Evolutionary conservation across 345 rosid genomes (phyloP), one percentile per base, ranked within the genome.

Genomic region (Sapria himalayana): DNA sequence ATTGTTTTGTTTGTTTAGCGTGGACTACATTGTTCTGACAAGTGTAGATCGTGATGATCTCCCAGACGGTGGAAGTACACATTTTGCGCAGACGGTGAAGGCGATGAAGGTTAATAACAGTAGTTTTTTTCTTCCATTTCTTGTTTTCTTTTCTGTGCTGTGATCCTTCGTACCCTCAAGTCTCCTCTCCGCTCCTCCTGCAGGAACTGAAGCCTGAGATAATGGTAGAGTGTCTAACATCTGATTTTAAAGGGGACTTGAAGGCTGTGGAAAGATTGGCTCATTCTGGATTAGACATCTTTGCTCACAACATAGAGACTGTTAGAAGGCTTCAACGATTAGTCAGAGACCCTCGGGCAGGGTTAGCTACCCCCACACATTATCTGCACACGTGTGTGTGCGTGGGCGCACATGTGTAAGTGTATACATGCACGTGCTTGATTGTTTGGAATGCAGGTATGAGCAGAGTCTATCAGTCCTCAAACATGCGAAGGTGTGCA

Each of bases 21-120:
- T 91, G 65, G 99, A 91, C 48, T 91, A 84, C 51, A 91, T 91
- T 51, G 99, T 91, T 56, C 48, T 91, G 10, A 91, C 99, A 9
- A 91, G 99, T 39, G 99, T 91, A 12, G 99, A 91, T 53, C 93
- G 99, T 51, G 93, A 91, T 31, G 99, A 91, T 70, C 32, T 91
- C 24, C 93, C 85, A 46, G 95, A 91, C 66, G 95, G 99, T 15
- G 95, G 99, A 48, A 91, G 99, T 58, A 92, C 79, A 27, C 99
- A 91, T 77, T 91, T 84, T 80, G 85, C 86, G 11, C 64, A 52
- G 72, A 91, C 99, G 39, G 99, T 84, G 19, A 54, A 64, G 57
- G 86, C 89, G 23, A 74, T 77, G 74, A 91, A 91, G 85, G 98
- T 89, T 4, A 42, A 54, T 54, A 31, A n/a, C n/a, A n/a, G n/a